Evolutionary conservation across 345 rosid genomes (phyloP).

Genomic region (Sonneratia caseolaris): DNA sequence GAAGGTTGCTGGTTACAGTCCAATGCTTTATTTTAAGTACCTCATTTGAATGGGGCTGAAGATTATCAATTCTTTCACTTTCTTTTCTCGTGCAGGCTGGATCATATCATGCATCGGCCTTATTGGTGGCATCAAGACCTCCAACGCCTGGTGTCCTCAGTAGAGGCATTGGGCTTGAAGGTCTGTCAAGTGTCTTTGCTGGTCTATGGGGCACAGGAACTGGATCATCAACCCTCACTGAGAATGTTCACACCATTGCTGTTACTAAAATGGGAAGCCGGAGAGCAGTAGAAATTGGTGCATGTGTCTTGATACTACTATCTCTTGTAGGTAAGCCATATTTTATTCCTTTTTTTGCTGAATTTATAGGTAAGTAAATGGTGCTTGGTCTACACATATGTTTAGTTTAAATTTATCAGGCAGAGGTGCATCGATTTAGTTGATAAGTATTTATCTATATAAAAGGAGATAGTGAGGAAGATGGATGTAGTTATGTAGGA

Average conservation of each 20-base stretch:
- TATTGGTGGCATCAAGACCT: constrained; percentile 84
- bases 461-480: no score
- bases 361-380: constrained; percentile 12
- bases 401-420: background rate
- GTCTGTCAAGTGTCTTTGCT: constrained; percentile 77
- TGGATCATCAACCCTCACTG: constrained; percentile 87
- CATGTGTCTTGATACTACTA: constrained; percentile 56
- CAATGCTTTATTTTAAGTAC: background rate
- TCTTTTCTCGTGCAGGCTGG: constrained; percentile 56
- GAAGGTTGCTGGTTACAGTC: constrained; percentile 2
- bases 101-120: constrained; percentile 85
- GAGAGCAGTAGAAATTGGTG: constrained; percentile 81
- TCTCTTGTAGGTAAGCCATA: constrained; percentile 50
- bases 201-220: constrained; percentile 99
- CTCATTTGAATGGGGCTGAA: background rate
- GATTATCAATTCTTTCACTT: constrained; percentile 2
- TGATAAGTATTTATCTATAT: background rate
- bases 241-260: constrained; percentile 95
- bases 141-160: constrained; percentile 89
- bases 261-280: constrained; percentile 99
- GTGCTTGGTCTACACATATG: background rate
- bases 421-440: background rate
- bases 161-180: constrained; percentile 95
- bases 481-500: no score
- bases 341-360: no score